Conservation (phyloP, 106 monocot species). For the Chionographis japonica region DNA sequence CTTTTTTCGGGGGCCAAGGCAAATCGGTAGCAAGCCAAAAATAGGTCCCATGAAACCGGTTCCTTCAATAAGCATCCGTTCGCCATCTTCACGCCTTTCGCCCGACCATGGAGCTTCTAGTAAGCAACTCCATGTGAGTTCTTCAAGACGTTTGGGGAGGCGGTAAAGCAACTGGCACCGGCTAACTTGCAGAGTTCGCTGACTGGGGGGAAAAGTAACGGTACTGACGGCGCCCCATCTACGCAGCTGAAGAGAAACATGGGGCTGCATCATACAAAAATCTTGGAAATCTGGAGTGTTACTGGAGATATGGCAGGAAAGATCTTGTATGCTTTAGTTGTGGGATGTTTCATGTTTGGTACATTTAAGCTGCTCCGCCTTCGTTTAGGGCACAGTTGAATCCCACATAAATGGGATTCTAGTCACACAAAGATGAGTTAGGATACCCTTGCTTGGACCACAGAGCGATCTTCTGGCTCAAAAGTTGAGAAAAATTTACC, state of each 20-base stretch:
- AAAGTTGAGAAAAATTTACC: conserved; percentile 15
- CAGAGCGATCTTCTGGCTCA: conserved; percentile 2
- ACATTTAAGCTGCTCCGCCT: conserved; percentile 31
- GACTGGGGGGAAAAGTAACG: conserved; percentile 16
- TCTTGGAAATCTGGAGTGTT: conserved; percentile 35
- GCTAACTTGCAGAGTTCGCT: conserved; percentile 35
- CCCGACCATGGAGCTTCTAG: conserved; percentile 16
- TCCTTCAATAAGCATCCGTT: conserved; percentile 13
- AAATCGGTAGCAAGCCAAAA: conserved; percentile 34
- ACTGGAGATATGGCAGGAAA: conserved; percentile 26
- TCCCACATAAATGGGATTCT: conserved; percentile 7
- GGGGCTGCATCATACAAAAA: conserved; percentile 23
- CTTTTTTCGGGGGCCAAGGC: conserved; percentile 70
- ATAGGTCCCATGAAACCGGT: conserved; percentile 20
- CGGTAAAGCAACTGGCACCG: conserved; percentile 84
- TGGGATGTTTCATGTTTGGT: conserved; percentile 49
- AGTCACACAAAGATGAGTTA: conserved; percentile 14
- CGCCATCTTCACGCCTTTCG: conserved; percentile 27
- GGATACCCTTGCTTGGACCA: conserved; percentile 13
- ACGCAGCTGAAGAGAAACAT: conserved; percentile 52
- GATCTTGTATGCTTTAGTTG: conserved; percentile 32
- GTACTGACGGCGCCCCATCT: conserved; percentile 15
- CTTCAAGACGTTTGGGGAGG: conserved; percentile 47
- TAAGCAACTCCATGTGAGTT: conserved; percentile 26
- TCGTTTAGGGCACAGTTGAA: conserved; percentile 29